Base-by-base conservation (phyloP, 352 stramenopile genomes). In the Globisporangium heterothallicum region DNA sequence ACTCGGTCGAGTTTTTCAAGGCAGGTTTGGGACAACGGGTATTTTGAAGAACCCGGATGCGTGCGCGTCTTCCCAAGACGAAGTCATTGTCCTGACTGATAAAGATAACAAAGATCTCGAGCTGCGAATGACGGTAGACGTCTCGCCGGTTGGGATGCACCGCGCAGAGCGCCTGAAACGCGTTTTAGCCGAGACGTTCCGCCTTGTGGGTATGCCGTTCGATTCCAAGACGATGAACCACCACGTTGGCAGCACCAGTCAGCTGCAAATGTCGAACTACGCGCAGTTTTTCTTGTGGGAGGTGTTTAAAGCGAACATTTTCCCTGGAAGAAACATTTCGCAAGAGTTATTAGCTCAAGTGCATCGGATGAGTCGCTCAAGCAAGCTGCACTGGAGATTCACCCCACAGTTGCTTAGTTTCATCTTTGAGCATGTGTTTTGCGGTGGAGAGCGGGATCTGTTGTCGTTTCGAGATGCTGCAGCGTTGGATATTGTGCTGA, bases 341-440 rank as follows among this genome's bases (percentile, higher is more conserved):
- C 56, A 73, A 6, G 64, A 73, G 27, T 46, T 89, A 7, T 42
- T 87, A 19, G 49, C 49, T 2, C 78, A 89, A 44, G 54, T 85
- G 6, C 59, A 68, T 30, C 63, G 63, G 4, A 79, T 85, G 72
- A 42, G 65, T 41, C 45, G 63, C 14, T 63, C 67, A 7, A 59
- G 56, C 0, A 77, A 66, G 26, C 52, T 89, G 2, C 78, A 89
- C 54, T 89, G 78, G 78, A 74, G 74, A 42, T 68, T 63, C 40
- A 89, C 78, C 1, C 78, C 78, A 5, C 70, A 87, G 34, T 61
- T 89, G 18, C 63, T 89, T 0, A 67, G 71, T n/a, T 74, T 72
- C 26, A 48, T 87, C 4, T 63, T 84, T 12, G 74, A 89, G 36
- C 54, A 83, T 32, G 64, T 79, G 0, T 76, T 87, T 22, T 34